Base-by-base conservation (phyloP, 768 basidiomycete genomes). In the Cystofilobasidium macerans region DNA sequence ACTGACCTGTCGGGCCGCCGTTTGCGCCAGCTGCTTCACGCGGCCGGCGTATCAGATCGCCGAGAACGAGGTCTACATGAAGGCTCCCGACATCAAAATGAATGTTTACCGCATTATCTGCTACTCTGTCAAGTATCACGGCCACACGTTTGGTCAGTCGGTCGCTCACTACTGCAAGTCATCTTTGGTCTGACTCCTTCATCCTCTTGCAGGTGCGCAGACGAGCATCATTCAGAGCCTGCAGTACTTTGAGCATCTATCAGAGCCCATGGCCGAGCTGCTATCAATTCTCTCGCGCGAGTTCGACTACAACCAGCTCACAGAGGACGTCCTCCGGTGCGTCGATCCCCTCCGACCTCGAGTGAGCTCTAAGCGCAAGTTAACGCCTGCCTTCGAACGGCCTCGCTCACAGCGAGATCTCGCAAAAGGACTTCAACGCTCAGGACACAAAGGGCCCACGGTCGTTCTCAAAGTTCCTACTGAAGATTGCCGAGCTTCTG, bases 191-290 rank as follows among this genome's bases (percentile, higher is more conserved):
- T 43, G 9, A 33, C 35, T 20, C 48, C 42, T 45, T 32, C 33
- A 18, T 45, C 28, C 24, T 24, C 43, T 26, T 57, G 13, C 58
- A 75, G 75, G 74, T 26, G 88, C 89, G 0, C 91, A 94, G 73
- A 93, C 88, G 68, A 83, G 82, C 68, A 88, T 99, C 76, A 87
- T 94, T 77, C 92, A 95, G 73, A 84, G 83, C 56, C 79, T 99
- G 18, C 91, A 93, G 68, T 94, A 93, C 76, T 89, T 85, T 70
- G 95, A 99, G 71, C 94, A 98, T 73, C 82, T 95, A 26, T 84
- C 89, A 0, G 94, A 98, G 72, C 86, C 87, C 1, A 87, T 97
- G 85, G 94, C 95, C 0, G 94, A 97, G 70, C 85, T 88, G 56
- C 80, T 98, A 30, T 81, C 84, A 36, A 78, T 85, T 57, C 82